These are phyloP conservation scores for Parastagonospora nodorum DNA, from an alignment of 2,329 filamentous ascomycete genomes.

Conservation along the genomic window DNA sequence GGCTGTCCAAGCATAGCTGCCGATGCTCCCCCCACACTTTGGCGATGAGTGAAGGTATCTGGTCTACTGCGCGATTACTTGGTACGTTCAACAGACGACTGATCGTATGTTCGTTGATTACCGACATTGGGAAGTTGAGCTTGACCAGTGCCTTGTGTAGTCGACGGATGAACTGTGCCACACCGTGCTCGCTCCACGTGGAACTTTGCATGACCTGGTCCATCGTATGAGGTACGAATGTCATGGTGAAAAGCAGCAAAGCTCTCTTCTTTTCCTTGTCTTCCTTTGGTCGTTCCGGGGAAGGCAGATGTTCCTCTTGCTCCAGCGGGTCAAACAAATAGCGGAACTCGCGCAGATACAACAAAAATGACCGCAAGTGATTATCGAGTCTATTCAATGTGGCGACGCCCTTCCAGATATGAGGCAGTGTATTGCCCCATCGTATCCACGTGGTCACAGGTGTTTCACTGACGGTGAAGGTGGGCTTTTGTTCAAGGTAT, in stretches of 20 bases:
- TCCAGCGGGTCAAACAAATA: conserved; percentile 13
- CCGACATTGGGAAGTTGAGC: conserved; percentile 20
- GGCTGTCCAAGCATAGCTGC: conserved; percentile 17
- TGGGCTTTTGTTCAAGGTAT: conserved; percentile 15
- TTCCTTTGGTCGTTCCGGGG: not conserved
- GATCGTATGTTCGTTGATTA: conserved; percentile 36
- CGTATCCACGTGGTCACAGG: conserved; percentile 4
- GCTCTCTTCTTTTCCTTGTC: conserved; percentile 9
- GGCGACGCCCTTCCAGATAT: conserved; percentile 31
- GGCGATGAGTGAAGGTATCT: not conserved
- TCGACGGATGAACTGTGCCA: conserved; percentile 30
- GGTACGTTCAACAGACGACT: conserved; percentile 28
- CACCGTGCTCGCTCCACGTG: conserved; percentile 25
- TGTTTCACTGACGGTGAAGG: not conserved
- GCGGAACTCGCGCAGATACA: not conserved
- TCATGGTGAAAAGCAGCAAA: conserved; percentile 28
- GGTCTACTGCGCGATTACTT: not conserved
- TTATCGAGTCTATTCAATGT: conserved; percentile 31
- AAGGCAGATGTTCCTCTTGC: too few relatives aligned
- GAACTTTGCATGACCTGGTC: conserved; percentile 25
- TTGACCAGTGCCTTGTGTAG: conserved; percentile 30
- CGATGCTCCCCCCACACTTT: conserved; percentile 33
- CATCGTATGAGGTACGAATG: conserved; percentile 36
- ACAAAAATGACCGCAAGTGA: conserved; percentile 32
- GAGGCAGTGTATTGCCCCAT: conserved; percentile 14